phyloP scores from a whole-genome alignment of 73 alveolate species.

The Symbiodinium pilosum region DNA sequence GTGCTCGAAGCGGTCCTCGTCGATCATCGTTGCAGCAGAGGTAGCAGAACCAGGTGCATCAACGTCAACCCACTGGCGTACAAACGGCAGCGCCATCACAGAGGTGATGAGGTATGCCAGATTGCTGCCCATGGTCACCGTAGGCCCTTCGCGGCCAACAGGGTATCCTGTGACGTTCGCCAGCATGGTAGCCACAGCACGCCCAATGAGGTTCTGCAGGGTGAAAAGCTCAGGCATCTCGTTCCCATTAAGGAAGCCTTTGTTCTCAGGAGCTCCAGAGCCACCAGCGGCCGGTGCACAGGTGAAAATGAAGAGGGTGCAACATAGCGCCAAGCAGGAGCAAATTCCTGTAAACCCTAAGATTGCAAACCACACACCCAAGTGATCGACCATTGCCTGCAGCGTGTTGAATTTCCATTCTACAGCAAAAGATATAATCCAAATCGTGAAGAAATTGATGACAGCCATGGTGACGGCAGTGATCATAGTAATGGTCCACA shows the following conservation, averaged over 20 bases:
- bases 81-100: constrained; percentile 69
- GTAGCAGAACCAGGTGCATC: constrained; percentile 92
- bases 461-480: constrained; percentile 91
- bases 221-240: constrained; percentile 81
- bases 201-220: constrained; percentile 60
- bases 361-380: constrained; percentile 78
- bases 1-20: constrained; percentile 89
- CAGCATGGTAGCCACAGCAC: constrained; percentile 82
- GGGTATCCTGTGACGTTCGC: constrained; percentile 78
- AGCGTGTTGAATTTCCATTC: constrained; percentile 82
- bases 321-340: constrained; percentile 69
- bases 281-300: constrained; percentile 94
- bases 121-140: constrained; percentile 94
- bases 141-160: constrained; percentile 92
- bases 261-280: constrained; percentile 93
- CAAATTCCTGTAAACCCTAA: constrained; percentile 81
- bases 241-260: constrained; percentile 89
- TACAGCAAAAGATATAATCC: constrained; percentile 83
- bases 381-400: constrained; percentile 79
- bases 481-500: constrained; percentile 73
- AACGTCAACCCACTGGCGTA: constrained; percentile 84
- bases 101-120: constrained; percentile 67
- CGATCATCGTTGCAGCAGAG: constrained; percentile 84
- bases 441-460: constrained; percentile 82
- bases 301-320: constrained; percentile 77